phyloP scores from a whole-genome alignment of 1,284 basidiomycete species.

The Cryptococcus sp. region DNA sequence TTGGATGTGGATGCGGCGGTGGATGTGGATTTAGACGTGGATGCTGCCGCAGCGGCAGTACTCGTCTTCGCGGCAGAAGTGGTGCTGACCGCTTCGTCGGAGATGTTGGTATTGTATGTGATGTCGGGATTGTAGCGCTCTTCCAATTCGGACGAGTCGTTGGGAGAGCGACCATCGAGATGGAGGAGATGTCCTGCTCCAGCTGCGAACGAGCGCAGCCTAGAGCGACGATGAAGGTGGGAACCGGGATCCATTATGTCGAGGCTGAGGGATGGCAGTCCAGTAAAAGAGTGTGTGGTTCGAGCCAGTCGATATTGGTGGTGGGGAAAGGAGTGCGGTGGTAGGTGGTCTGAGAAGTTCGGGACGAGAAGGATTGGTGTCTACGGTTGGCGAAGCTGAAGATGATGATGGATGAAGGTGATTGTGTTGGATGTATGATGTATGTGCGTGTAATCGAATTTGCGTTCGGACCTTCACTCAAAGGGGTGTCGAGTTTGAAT shows the following conservation, averaged over 20 bases:
- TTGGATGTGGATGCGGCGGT: constrained; percentile 8
- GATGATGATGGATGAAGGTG: too few relatives aligned
- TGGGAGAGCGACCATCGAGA: constrained; percentile 5
- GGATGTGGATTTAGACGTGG: constrained; percentile 2
- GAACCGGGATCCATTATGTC: not conserved
- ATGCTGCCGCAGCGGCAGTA: not conserved
- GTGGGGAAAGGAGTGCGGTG: not conserved
- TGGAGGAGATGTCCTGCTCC: constrained; percentile 16
- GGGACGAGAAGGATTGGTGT: too few relatives aligned
- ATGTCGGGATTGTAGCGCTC: constrained; percentile 8
- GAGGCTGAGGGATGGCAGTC: too few relatives aligned
- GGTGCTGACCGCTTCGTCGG: not conserved
- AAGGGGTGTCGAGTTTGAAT: too few relatives aligned
- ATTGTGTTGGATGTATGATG: too few relatives aligned
- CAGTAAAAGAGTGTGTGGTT: not conserved
- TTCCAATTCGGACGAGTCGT: constrained; percentile 8
- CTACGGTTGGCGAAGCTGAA: too few relatives aligned
- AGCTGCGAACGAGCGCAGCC: constrained; percentile 22
- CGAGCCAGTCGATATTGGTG: not conserved
- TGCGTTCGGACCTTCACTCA: too few relatives aligned
- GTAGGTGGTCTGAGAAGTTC: not conserved
- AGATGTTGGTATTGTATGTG: not conserved
- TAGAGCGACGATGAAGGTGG: constrained; percentile 25
- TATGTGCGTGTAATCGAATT: too few relatives aligned
- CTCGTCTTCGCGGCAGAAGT: not conserved